Base-by-base conservation (phyloP, 2,329 filamentous ascomycete species). In the Cytospora leucostoma region DNA sequence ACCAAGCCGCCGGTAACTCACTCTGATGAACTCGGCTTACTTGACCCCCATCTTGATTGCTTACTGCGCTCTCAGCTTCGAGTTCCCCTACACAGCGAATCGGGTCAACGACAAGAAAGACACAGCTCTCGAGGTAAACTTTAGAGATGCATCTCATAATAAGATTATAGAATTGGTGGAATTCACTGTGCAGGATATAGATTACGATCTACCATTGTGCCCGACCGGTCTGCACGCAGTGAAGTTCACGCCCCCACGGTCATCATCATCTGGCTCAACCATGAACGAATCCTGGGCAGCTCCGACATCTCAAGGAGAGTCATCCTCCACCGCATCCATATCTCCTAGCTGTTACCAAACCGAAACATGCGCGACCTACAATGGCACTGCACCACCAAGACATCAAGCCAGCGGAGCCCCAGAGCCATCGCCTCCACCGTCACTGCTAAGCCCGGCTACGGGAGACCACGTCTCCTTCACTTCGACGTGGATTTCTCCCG, bases 361-460 rank as follows among this genome's bases (percentile, higher is more conserved):
- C 17, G 81, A 66, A 88, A 86, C 74, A 83, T 79, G 62, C 51
- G 13, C 17, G 7, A 19, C 34, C 21, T 53, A n/a, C n/a, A 34
- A 15, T 17, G 5, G 12, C 47, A 49, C 11, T 19, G 11, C 32
- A 40, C 50, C 37, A 10, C 32, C 32, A 34, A 32, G 32, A 37
- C 51, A 32, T 4, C 35, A 50, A n/a, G n/a, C n/a, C 10, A 37
- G 53, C 15, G 58, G 58, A 19, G 51, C 51, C 32, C 51, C 58
- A 11, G 58, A 61, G 35, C 58, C 58, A 17, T 61, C 58, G 51
- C 58, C 58, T 51, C 58, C 58, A 49, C 51, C 38, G 38, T 61
- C 58, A 44, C 58, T 61, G 51, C 51, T 55, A 13, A 40, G 58
- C 27, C 58, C 35, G 32, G 51, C 58, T 17, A 40, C 51, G n/a